A percentile compares a stretch with the other conserved stretches of the same genome.
Evolutionary conservation across 2,329 filamentous ascomycete genomes (phyloP).

Genomic region (Aspergillus puulaauensis): DNA sequence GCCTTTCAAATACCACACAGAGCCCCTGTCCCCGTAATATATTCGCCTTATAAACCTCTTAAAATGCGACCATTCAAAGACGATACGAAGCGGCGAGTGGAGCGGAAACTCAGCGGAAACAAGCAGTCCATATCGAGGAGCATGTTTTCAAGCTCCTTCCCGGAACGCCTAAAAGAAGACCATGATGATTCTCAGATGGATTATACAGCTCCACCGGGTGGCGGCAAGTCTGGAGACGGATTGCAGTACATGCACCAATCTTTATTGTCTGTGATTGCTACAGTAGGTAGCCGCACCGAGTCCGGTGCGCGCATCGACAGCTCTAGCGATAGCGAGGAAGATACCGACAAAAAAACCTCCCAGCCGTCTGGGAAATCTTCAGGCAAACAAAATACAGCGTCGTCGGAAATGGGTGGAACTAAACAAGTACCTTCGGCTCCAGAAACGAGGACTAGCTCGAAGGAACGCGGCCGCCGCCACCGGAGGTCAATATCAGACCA

Average conservation of each 20-base stretch:
- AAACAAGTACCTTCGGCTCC: not conserved
- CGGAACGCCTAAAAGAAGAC: slow-evolving; percentile 58
- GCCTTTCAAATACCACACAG: not conserved
- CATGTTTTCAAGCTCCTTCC: slow-evolving; percentile 52
- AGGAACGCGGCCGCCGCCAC: slow-evolving; percentile 49
- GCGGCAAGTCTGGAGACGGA: slow-evolving; percentile 36
- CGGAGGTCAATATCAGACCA: slow-evolving; percentile 63
- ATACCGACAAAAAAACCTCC: slow-evolving; percentile 34
- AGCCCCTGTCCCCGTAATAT: not conserved
- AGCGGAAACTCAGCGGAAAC: slow-evolving; percentile 41
- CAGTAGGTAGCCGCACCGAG: slow-evolving; percentile 78
- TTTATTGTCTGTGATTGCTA: slow-evolving; percentile 88
- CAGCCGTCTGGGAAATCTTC: slow-evolving; percentile 12
- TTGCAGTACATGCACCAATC: slow-evolving; percentile 83
- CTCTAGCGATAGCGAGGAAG: slow-evolving; percentile 76
- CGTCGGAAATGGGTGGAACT: slow-evolving; percentile 2
- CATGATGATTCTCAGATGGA: slow-evolving; percentile 64
- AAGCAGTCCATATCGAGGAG: slow-evolving; percentile 45
- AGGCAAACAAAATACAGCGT: slow-evolving; percentile 1
- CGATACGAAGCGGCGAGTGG: slow-evolving; percentile 42
- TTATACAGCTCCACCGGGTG: slow-evolving; percentile 55
- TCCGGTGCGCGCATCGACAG: slow-evolving; percentile 80
- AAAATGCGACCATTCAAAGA: slow-evolving; percentile 40
- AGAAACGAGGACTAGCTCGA: slow-evolving; percentile 16
- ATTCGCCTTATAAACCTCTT: not conserved